phyloP scores from a whole-genome alignment of 139 green algal species.

The Microglena sp. region DNA sequence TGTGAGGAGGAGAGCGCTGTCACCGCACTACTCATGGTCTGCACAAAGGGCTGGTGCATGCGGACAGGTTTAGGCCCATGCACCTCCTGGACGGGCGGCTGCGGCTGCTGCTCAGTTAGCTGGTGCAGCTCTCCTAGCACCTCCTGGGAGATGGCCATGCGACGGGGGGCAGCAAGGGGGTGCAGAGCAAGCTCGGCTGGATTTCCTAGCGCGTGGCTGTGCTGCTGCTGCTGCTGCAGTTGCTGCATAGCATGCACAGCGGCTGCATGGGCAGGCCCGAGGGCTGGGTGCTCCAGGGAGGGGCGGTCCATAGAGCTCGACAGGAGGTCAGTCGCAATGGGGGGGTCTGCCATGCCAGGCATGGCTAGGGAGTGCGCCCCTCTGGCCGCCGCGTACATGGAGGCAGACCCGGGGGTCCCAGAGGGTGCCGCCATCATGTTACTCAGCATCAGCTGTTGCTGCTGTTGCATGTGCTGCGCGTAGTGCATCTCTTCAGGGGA shows the following conservation, averaged over 20 bases:
- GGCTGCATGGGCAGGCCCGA: not conserved
- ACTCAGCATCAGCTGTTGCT: too few species aligned
- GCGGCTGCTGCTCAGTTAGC: not conserved
- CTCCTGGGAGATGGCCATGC: not conserved
- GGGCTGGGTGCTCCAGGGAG: not conserved
- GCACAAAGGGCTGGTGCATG: too few species aligned
- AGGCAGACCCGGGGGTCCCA: not conserved
- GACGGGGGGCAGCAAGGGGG: too few species aligned
- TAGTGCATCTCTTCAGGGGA: not conserved
- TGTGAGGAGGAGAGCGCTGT: too few species aligned
- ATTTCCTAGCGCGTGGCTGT: slow-evolving; percentile 1
- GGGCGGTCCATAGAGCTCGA: too few species aligned
- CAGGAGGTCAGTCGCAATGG: too few species aligned
- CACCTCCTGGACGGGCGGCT: not conserved
- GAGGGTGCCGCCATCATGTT: not conserved
- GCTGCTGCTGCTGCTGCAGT: slow-evolving; percentile 8
- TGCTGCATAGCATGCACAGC: not conserved
- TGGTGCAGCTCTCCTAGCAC: not conserved
- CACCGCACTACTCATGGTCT: too few species aligned
- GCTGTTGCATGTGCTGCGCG: slow-evolving; percentile 1
- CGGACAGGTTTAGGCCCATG: not conserved
- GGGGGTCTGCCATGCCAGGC: too few species aligned
- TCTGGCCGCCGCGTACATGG: too few species aligned
- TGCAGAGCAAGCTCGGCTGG: not conserved
- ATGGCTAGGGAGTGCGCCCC: too few species aligned